Evolutionary conservation across 164 flowering plant genomes (phyloP), one percentile per base, ranked within the genome.

Genomic region (Platanus orientalis): DNA sequence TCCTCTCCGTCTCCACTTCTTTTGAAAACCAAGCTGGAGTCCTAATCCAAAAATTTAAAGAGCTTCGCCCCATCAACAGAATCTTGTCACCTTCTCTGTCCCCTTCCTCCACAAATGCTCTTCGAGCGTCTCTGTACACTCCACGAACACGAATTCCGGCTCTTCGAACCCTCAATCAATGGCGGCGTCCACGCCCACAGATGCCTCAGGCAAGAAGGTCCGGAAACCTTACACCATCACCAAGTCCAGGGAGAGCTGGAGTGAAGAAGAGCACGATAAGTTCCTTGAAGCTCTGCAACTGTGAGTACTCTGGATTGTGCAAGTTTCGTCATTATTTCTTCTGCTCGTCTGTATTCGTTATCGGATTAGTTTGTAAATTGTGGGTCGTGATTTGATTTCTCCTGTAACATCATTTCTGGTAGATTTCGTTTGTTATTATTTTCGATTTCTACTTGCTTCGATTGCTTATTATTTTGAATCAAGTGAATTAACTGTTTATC

Each of bases 201-300:
- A 74, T 57, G 60, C 47, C 20, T 71, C 78, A 9, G 79, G 78
- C 36, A 92, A 89, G 91, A 92, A 89, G 74, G 77, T 84, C 1
- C 69, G 98, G 71, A 89, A 89, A 63, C 87, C 90, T 27, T 89
- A 89, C 76, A 89, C 96, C 69, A 89, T 86, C 44, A 70, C 73
- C 55, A 70, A 70, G 56, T 70, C 73, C 54, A 70, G 73, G 58
- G 96, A 86, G 67, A 89, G 86, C 78, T 92, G 97, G 97, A 89
- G 94, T 2, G 96, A 87, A 2, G 90, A 89, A 74, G 96, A 92
- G 69, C 97, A 92, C 73, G 92, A 89, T 75, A 92, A 87, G 77
- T 92, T 92, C 68, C 87, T 92, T 48, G 96, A 92, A 82, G 97
- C 94, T 59, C 90, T 92, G 50, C 96, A 89, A 67, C 81, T 92